Evolutionary conservation across 2,329 filamentous ascomycete species (phyloP).

Genomic region (Cytospora leucostoma): DNA sequence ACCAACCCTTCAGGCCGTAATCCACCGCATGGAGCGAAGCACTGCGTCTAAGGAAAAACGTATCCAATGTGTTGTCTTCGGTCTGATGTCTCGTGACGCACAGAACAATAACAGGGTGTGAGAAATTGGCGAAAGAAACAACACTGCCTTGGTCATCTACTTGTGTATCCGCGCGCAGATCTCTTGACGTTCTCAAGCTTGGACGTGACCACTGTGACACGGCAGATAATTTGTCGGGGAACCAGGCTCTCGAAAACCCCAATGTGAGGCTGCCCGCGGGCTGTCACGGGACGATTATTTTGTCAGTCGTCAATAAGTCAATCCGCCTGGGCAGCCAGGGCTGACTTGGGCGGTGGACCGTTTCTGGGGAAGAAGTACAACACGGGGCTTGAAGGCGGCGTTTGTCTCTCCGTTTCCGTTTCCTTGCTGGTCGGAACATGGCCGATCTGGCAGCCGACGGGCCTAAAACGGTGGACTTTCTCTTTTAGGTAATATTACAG

Average conservation of each 20-base stretch:
- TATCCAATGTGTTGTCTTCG: neutral
- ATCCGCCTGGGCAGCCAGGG: neutral
- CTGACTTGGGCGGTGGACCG: conserved; percentile 12
- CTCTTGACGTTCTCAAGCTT: conserved; percentile 15
- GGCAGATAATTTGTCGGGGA: conserved; percentile 24
- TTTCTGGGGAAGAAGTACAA: conserved; percentile 12
- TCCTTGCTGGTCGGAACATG: conserved; percentile 20
- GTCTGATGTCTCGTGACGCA: conserved; percentile 14
- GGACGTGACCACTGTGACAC: conserved; percentile 27
- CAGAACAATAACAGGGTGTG: conserved; percentile 7
- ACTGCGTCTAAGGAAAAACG: too few relatives aligned
- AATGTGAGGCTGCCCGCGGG: conserved; percentile 9
- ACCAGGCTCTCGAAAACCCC: conserved; percentile 16
- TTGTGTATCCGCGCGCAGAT: conserved; percentile 17
- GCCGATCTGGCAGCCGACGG: conserved; percentile 16
- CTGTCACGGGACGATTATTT: conserved; percentile 17
- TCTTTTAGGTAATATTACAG: conserved; percentile 19
- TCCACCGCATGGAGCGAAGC: too few relatives aligned
- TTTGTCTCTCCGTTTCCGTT: conserved; percentile 2
- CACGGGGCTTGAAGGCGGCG: conserved; percentile 7
- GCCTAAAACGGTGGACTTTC: conserved; percentile 11
- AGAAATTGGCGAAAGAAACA: conserved; percentile 10
- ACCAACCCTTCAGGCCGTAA: neutral
- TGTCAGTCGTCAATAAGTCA: neutral
- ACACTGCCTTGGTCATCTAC: conserved; percentile 9